Conservation (phyloP, 805 yeast genomes). For the Metschnikowia amazonensis region DNA sequence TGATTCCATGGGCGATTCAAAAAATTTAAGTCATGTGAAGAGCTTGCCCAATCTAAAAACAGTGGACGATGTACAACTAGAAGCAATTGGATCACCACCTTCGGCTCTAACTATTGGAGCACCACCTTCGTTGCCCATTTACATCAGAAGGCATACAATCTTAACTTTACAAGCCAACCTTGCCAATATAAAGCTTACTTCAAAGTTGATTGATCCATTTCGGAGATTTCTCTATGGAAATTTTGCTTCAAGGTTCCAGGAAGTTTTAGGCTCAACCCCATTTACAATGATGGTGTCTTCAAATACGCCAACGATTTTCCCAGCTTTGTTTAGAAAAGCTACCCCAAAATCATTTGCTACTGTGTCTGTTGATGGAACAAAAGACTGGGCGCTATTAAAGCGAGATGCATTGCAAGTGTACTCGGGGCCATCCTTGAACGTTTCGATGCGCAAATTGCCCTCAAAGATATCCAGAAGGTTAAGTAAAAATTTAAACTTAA, state of each 20-base stretch:
- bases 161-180: constrained; percentile 42
- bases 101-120: constrained; percentile 46
- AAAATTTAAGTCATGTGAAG: constrained; percentile 15
- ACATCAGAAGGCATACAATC: constrained; percentile 46
- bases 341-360: constrained; percentile 41
- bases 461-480: constrained; percentile 31
- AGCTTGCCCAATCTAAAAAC: constrained; percentile 17
- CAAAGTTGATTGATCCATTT: constrained; percentile 35
- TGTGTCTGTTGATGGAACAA: constrained; percentile 51
- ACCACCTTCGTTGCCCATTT: constrained; percentile 59
- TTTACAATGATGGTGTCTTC: constrained; percentile 43
- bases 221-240: constrained; percentile 44
- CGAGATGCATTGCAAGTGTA: constrained; percentile 47
- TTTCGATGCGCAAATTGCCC: constrained; percentile 40
- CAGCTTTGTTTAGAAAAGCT: constrained; percentile 13
- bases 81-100: constrained; percentile 47
- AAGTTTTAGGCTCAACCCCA: constrained; percentile 46
- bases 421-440: constrained; percentile 48
- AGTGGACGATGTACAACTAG: constrained; percentile 26
- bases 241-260: constrained; percentile 43
- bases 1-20: constrained; percentile 8
- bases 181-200: constrained; percentile 15
- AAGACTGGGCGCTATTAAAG: constrained; percentile 60
- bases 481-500: constrained; percentile 21
- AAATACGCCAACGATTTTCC: constrained; percentile 19